These are phyloP conservation scores for Mycena rebaudengoi DNA, from an alignment of 768 basidiomycete genomes.

Conservation along the genomic window DNA sequence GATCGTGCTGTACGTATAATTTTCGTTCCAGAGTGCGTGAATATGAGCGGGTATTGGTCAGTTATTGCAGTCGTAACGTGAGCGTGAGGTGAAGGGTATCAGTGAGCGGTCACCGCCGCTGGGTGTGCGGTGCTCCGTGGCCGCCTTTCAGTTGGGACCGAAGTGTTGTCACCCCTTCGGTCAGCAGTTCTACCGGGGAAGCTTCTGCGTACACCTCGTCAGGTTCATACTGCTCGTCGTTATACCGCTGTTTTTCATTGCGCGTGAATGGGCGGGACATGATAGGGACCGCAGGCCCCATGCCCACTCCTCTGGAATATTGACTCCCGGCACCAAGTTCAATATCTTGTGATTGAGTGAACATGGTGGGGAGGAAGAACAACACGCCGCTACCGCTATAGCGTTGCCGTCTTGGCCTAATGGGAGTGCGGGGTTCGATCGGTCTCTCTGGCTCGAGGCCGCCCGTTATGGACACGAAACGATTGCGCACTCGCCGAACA, in stretches of 20 bases:
- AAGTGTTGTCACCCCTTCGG: constrained; percentile 25
- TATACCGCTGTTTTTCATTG: constrained; percentile 25
- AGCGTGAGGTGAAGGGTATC: constrained; percentile 24
- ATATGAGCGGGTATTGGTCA: too few species aligned
- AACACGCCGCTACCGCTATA: constrained; percentile 69
- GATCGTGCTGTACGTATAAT: constrained; percentile 23
- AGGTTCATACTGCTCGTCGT: constrained; percentile 25
- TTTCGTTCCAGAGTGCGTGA: constrained; percentile 17
- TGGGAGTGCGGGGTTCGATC: constrained; percentile 50
- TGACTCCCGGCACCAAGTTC: constrained; percentile 51
- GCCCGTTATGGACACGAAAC: constrained; percentile 58
- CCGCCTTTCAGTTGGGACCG: constrained; percentile 19
- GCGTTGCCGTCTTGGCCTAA: constrained; percentile 55
- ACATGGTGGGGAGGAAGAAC: constrained; percentile 86
- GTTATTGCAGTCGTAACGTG: constrained; percentile 4
- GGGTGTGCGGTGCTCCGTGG: constrained; percentile 12
- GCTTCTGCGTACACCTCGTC: constrained; percentile 23
- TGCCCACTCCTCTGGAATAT: constrained; percentile 34
- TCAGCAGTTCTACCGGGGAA: constrained; percentile 26
- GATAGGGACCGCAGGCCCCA: constrained; percentile 32
- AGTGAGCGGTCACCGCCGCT: constrained; percentile 13
- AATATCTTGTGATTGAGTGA: constrained; percentile 61
- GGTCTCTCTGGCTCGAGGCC: constrained; percentile 43
- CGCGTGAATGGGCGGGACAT: constrained; percentile 35
- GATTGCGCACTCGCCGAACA: constrained; percentile 64